These are phyloP conservation scores for Euphorbia corollata DNA, from an alignment of 441 rosid genomes.

Conservation along the genomic window DNA sequence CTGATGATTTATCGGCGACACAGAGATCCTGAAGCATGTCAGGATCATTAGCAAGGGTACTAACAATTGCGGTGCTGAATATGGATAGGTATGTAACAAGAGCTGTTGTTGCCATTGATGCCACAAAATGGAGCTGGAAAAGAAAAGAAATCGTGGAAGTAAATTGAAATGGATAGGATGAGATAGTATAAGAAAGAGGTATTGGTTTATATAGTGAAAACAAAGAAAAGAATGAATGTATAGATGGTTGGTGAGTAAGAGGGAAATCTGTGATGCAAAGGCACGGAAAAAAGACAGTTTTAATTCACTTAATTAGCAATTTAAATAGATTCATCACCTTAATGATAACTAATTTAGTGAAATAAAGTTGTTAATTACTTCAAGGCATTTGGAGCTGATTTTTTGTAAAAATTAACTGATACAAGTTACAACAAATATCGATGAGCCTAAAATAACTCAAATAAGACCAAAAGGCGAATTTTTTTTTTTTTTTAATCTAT, in stretches of 20 bases:
- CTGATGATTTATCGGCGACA: constrained; percentile 54
- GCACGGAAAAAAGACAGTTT: constrained; percentile 5
- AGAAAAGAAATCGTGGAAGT: background rate
- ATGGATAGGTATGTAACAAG: constrained; percentile 24
- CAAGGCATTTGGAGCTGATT: too few species aligned
- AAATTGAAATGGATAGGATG: background rate
- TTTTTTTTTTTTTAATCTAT: too few species aligned
- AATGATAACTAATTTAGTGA: background rate
- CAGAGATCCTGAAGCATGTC: constrained; percentile 79
- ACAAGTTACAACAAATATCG: too few species aligned
- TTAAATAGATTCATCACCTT: background rate
- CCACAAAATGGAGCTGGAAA: background rate
- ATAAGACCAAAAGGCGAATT: too few species aligned
- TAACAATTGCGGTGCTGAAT: constrained; percentile 22
- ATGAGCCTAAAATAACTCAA: too few species aligned
- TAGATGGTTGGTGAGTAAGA: constrained; percentile 10
- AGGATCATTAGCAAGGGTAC: constrained; percentile 46
- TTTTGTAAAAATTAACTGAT: too few species aligned
- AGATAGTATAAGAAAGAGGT: background rate
- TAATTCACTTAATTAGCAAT: constrained; percentile 47
- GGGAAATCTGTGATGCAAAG: constrained; percentile 22
- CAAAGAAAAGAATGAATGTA: background rate
- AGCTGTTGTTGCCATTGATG: constrained; percentile 25
- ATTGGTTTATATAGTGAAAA: background rate
- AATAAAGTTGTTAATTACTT: too few species aligned